phyloP scores from a whole-genome alignment of 805 yeast species.

The Hermanozyma aechmeae region DNA sequence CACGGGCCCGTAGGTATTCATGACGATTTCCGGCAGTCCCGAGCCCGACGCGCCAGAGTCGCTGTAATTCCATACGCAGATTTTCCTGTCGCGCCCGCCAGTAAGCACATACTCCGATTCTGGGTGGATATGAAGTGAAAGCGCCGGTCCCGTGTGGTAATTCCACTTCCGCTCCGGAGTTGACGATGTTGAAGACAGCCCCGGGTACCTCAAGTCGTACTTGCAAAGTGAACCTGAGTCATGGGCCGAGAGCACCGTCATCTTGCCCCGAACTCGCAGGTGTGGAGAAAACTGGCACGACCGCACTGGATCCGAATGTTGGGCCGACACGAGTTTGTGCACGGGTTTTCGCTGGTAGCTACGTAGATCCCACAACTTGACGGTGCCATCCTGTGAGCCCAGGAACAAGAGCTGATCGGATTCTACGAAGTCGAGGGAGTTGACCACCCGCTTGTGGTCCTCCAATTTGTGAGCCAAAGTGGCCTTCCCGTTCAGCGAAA shows the following conservation, averaged over 20 bases:
- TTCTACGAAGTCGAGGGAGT: conserved; percentile 29
- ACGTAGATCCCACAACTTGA: conserved; percentile 69
- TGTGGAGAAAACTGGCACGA: conserved; percentile 46
- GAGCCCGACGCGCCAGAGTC: conserved; percentile 13
- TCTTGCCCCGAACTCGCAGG: conserved; percentile 31
- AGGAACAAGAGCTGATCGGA: conserved; percentile 20
- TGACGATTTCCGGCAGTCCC: conserved; percentile 54
- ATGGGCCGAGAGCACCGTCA: conserved; percentile 62
- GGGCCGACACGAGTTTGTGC: conserved; percentile 36
- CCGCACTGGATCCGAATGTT: conserved; percentile 65
- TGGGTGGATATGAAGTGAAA: conserved; percentile 85
- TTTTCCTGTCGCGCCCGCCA: conserved; percentile 85
- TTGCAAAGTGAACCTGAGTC: conserved; percentile 84
- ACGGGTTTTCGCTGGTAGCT: conserved; percentile 36
- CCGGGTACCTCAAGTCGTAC: conserved; percentile 61
- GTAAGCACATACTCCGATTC: conserved; percentile 71
- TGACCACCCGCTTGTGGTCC: conserved; percentile 34
- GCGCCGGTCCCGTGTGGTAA: conserved; percentile 89
- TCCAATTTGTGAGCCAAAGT: conserved; percentile 17
- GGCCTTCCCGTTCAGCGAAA: conserved; percentile 24
- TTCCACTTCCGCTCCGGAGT: conserved; percentile 66
- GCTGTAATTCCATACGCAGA: conserved; percentile 61
- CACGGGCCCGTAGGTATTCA: conserved; percentile 71
- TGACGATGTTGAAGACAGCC: conserved; percentile 13
- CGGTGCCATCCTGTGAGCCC: conserved; percentile 76